Evolutionary conservation across 768 basidiomycete species (phyloP), one percentile per base, ranked within the genome.

Genomic region (Mycena alexandri): DNA sequence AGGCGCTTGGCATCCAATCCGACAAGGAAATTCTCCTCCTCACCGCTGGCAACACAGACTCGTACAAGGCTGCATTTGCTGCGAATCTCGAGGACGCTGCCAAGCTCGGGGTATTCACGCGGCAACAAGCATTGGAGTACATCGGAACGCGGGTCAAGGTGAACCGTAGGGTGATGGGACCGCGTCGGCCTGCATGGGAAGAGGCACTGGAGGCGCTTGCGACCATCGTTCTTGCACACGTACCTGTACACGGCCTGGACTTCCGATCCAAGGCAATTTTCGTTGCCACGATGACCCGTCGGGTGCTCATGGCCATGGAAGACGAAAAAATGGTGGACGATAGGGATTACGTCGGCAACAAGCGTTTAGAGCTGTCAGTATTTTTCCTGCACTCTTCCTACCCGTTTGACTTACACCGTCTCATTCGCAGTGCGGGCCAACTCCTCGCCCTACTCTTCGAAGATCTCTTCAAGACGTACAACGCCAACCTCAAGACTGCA

Each of bases 331-430:
- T 96, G 89, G 96, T 98, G 12, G 98, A 99, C 73, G 98, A 99
- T 79, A 87, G 98, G 52, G 98, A 99, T 79, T 99, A 99, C 77
- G 98, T 99, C 64, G 98, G 98, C 53, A 99, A 99, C 80, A 99
- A 99, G 79, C 93, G 98, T 53, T 82, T 99, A 48, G 98, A 99
- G 80, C 87, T 99, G 97, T 98, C 78, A 75, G 93, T 85, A 62
- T 60, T 51, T 63, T 17, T 61, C 42, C 60, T 57, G 56, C 24
- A 61, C 60, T 25, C 43, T 43, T 12, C 33, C 12, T 21, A 6
- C n/a, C 9, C 36, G 6, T 12, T n/a, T 4, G 34, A 24, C 43
- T 65, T 63, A 54, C 51, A 38, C 54, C 57, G n/a, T n/a, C n/a
- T n/a, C n/a, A 69, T 36, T 68, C 56, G 29, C 65, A 98, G 96